These are phyloP conservation scores for Annulohypoxylon nitens DNA, from an alignment of 495 filamentous ascomycete species.

Conservation along the genomic window DNA sequence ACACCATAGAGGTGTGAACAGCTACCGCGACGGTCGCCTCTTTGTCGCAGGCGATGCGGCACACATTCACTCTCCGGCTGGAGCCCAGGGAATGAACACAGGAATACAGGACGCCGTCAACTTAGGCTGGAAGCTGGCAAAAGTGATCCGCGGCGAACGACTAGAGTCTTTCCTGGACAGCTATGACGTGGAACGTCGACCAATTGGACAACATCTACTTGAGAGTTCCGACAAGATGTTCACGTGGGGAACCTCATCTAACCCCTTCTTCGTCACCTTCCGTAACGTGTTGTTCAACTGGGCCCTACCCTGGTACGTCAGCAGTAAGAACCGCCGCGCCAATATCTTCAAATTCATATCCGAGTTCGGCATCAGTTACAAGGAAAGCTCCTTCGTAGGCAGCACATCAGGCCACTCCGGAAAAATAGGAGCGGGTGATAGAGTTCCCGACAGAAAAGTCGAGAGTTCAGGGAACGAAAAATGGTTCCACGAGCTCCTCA, in stretches of 20 bases:
- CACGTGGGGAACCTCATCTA: constrained; percentile 49
- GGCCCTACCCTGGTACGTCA: constrained; percentile 53
- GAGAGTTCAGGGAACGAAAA: constrained; percentile 24
- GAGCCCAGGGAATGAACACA: constrained; percentile 71
- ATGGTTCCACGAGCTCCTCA: constrained; percentile 41
- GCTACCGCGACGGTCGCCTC: constrained; percentile 57
- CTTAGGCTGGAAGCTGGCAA: constrained; percentile 67
- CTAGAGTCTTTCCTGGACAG: constrained; percentile 51
- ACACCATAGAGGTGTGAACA: constrained; percentile 53
- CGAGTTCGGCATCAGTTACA: constrained; percentile 57
- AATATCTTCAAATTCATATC: constrained; percentile 54
- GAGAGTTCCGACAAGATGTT: constrained; percentile 55
- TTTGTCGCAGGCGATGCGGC: constrained; percentile 70
- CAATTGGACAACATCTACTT: constrained; percentile 52
- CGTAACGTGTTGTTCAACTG: constrained; percentile 53
- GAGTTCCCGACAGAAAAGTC: constrained; percentile 47
- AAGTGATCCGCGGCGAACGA: constrained; percentile 47
- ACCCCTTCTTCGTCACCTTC: constrained; percentile 46
- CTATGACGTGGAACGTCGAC: constrained; percentile 54
- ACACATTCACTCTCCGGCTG: constrained; percentile 68
- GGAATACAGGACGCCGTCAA: constrained; percentile 70
- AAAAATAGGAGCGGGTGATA: constrained; percentile 47
- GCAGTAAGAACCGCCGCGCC: constrained; percentile 29
- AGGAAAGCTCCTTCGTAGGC: constrained; percentile 43
- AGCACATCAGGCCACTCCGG: constrained; percentile 30